Evolutionary conservation across 805 yeast species (phyloP), one percentile per base, ranked within the genome.

Genomic region (Kuraishia ogatae): DNA sequence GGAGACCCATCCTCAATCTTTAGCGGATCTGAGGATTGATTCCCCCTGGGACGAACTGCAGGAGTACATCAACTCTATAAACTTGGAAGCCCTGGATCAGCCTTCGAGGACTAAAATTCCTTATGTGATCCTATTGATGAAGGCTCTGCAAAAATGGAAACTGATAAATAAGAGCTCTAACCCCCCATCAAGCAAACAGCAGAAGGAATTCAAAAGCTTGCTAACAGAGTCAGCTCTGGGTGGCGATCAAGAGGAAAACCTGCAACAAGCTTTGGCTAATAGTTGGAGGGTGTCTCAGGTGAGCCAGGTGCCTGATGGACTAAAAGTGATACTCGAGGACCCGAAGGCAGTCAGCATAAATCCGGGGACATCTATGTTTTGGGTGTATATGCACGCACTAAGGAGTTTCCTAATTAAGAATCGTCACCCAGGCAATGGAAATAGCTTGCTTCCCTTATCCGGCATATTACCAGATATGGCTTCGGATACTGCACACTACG

Each of bases 401-500:
- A 70, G 75, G 49, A 57, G 60, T 7, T 90, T 83, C 65, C 74
- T 82, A 48, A 15, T 3, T 35, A 35, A 7, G 3, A 35, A 35
- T 15, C 43, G 13, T 35, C 43, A 35, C 43, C 43, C 43, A 35
- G 67, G 71, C 22, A 62, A 66, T 19, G 63, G 68, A 50, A 61
- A 64, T 2, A 69, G 72, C 1, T 65, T 70, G 4, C 71, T 89
- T n/a, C 96, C 97, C 0, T 67, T 89, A 1, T 75, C 85, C 2
- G 97, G 96, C 0, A 77, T 72, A 0, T 64, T 92, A 5, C 96
- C 97, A 0, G 98, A 92, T 66, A 93, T 93, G 97, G 86, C 88
- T 21, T 81, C 96, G 0, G 82, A 83, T 58, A 85, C 97, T 0
- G 67, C 69, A 8, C 73, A 73, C 55, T 93, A 87, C 65, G 73